phyloP scores from a whole-genome alignment of 2,329 filamentous ascomycete genomes.

The Penicillium nordicum region DNA sequence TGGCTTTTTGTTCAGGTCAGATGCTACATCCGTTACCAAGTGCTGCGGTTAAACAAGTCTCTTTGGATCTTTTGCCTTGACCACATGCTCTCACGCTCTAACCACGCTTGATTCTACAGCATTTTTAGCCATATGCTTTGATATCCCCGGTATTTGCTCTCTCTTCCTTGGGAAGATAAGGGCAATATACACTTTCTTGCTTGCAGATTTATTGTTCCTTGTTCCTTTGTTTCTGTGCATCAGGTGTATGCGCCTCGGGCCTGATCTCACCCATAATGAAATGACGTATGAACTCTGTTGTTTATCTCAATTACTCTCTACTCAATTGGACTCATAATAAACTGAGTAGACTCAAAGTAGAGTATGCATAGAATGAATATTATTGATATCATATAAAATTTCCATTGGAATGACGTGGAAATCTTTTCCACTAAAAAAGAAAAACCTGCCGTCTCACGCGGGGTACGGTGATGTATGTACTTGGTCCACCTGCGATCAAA shows the following conservation, averaged over 20 bases:
- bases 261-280: not conserved
- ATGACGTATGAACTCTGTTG: not conserved
- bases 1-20: not conserved
- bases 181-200: not conserved
- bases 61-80: not conserved
- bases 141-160: not conserved
- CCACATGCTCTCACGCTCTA: not conserved
- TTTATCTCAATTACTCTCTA: not conserved
- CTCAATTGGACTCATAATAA: not conserved
- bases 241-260: not conserved
- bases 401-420: not conserved
- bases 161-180: not conserved
- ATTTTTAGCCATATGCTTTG: not conserved
- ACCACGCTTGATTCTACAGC: not conserved
- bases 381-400: too few species aligned
- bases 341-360: not conserved
- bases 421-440: not conserved
- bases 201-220: not conserved
- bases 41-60: not conserved
- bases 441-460: not conserved
- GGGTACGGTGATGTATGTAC: not conserved
- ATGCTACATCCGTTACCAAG: not conserved
- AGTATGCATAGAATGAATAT: not conserved
- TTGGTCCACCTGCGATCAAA: not conserved
- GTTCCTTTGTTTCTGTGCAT: not conserved